Evolutionary conservation across 2,329 filamentous ascomycete genomes (phyloP).

Genomic region (Exophiala xenobiotica): DNA sequence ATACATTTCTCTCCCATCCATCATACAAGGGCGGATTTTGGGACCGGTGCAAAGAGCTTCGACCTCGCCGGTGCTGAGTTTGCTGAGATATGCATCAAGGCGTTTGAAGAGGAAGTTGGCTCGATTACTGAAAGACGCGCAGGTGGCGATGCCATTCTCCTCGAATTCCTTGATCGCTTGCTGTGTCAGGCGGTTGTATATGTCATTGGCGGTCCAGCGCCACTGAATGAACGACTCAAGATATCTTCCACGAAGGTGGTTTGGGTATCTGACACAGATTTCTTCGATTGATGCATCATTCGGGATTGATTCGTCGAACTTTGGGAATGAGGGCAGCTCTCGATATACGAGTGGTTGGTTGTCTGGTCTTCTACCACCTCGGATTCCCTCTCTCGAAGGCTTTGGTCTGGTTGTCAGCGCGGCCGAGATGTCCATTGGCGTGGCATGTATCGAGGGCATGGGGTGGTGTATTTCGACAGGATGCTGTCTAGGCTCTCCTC

Average conservation of each 20-base stretch:
- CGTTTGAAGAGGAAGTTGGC: conserved; percentile 21
- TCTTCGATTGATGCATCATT: conserved; percentile 16
- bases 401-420: neutral
- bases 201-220: conserved; percentile 17
- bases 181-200: conserved; percentile 12
- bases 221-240: conserved; percentile 23
- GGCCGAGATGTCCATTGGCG: neutral
- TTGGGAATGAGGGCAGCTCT: conserved; percentile 15
- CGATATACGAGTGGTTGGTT: conserved; percentile 7
- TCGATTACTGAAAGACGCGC: conserved; percentile 5
- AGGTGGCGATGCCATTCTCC: neutral
- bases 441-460: neutral
- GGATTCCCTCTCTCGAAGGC: neutral
- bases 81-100: conserved; percentile 5
- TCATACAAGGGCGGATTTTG: conserved; percentile 14
- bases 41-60: conserved; percentile 3
- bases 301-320: conserved; percentile 14
- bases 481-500: neutral
- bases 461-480: neutral
- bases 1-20: conserved; percentile 12
- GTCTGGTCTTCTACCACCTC: neutral
- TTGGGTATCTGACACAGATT: conserved; percentile 21
- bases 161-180: conserved; percentile 10
- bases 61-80: conserved; percentile 7
- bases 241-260: conserved; percentile 17